Evolutionary conservation across 2,329 filamentous ascomycete genomes (phyloP).

Genomic region (Alternaria ventricosa): DNA sequence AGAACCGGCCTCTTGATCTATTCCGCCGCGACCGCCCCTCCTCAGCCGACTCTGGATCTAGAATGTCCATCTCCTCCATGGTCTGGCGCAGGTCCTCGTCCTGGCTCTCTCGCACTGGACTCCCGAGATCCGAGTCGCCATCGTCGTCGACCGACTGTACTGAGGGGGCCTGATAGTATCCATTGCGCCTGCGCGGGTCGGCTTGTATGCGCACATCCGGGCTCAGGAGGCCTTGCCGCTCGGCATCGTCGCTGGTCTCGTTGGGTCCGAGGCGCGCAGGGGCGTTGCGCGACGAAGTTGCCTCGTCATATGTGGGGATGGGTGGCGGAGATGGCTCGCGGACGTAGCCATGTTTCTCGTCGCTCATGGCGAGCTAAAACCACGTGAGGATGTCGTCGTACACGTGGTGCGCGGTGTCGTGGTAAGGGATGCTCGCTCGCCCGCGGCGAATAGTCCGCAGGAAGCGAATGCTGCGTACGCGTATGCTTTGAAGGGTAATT

Average conservation of each 20-base stretch:
- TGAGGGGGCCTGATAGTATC: slow-evolving; percentile 75
- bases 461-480: slow-evolving; percentile 1
- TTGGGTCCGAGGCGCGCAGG: slow-evolving; percentile 61
- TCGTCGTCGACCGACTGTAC: slow-evolving; percentile 83
- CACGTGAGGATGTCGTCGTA: slow-evolving; percentile 20
- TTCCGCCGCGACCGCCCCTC: slow-evolving; percentile 38
- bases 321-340: slow-evolving; percentile 62
- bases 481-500: not conserved
- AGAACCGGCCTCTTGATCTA: slow-evolving; percentile 51
- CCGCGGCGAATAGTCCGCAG: slow-evolving; percentile 16
- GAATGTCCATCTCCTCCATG: slow-evolving; percentile 73
- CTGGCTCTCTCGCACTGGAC: slow-evolving; percentile 61
- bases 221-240: slow-evolving; percentile 77
- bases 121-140: slow-evolving; percentile 55
- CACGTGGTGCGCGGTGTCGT: slow-evolving; percentile 4
- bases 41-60: slow-evolving; percentile 46
- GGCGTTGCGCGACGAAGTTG: slow-evolving; percentile 63
- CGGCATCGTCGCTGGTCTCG: slow-evolving; percentile 72
- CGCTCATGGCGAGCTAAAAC: slow-evolving; percentile 38
- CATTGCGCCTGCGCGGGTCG: slow-evolving; percentile 44
- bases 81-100: slow-evolving; percentile 71
- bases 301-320: slow-evolving; percentile 86
- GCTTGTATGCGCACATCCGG: slow-evolving; percentile 50
- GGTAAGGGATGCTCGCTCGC: slow-evolving; percentile 13
- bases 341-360: slow-evolving; percentile 51